Evolutionary conservation across 164 flowering plant genomes (phyloP), one percentile per base, ranked within the genome.

Genomic region (Santalum album): DNA sequence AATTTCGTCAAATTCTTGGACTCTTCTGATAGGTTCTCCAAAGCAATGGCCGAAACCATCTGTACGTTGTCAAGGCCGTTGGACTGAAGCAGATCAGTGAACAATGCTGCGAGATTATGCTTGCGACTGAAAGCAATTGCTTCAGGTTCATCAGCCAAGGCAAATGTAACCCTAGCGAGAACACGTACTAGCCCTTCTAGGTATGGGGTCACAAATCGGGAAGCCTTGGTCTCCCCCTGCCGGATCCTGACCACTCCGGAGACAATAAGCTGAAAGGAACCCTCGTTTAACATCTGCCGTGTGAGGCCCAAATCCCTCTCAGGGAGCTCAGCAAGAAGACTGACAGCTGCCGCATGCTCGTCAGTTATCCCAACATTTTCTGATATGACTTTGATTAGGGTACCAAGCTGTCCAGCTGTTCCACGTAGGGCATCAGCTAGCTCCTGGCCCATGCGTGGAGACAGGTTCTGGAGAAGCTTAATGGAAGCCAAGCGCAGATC

Each of bases 301-400:
- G 97, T 85, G 48, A 92, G 87, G 56, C 84, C 91, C 56, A 70
- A 56, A 64, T 92, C 96, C 59, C 81, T 74, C 72, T 80, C 88
- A 18, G 97, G 99, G 39, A 92, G 87, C 36, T 85, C 85, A 58
- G 97, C 94, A 56, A 92, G 65, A 61, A 92, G 83, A 35, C 88
- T 82, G 51, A 72, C 78, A 27, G 97, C 95, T 46, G 90, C 90
- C 16, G 96, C 86, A 59, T 89, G 99, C 73, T 92, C 99, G 63
- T 92, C 97, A 3, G 80, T 72, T 42, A 85, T 80, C 47, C 78
- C 92, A 22, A 54, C 58, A 36, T 72, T 67, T 29, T 89, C 97
- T 3, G 89, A 60, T 44, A 87, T 75, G 49, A 85, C 69, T 55
- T 49, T 69, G 54, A 85, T 70, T 34, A 92, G 72, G 71, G 81